Evolutionary conservation across 139 green algal species (phyloP), one percentile per base, ranked within the genome.

Genomic region (Coccomyxa sp.): DNA sequence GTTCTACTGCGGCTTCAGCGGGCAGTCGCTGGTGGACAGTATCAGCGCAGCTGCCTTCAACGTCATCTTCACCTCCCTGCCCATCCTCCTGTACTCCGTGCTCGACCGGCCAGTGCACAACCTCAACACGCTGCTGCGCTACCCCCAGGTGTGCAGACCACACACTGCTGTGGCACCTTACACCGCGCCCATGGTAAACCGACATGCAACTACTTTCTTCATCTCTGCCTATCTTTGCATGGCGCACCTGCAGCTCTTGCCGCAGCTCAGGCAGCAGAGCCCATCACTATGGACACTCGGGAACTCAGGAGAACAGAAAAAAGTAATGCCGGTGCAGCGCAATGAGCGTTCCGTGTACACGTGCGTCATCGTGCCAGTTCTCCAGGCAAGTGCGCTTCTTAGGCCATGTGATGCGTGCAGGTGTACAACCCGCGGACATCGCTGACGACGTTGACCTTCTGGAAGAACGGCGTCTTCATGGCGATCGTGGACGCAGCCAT

Each of bases 41-140:
- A 89, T 91, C 55, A 86, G 78, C 7, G 86, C 88, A 24, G 86
- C 87, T 8, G 85, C 89, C 16, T 90, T 85, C 83, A 90, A 88
- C 71, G 85, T 87, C 74, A 86, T 90, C 34, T 97, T 95, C 84
- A 96, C 93, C 50, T 90, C 90, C 16, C 78, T 95, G 10, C 92
- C 93, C 69, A 97, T 94, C 78, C 87, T 97, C 39, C 87, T 89
- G 10, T 95, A 93, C 50, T 87, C 92, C 6, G 81, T 97, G 37
- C 76, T 95, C 74, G 94, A 98, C 73, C 81, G 88, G 0, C 88
- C 88, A 8, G 86, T 91, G 38, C 69, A 70, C 40, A 55, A 86
- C 22, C 39, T 68, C 18, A 70, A 58, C 31, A 82, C 86, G 7
- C 82, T 89, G 39, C 54, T 91, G 8, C 74, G 78, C 29, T 91